Conservation (phyloP, 495 filamentous ascomycete species). For the Penicillium atrosanguineum region DNA sequence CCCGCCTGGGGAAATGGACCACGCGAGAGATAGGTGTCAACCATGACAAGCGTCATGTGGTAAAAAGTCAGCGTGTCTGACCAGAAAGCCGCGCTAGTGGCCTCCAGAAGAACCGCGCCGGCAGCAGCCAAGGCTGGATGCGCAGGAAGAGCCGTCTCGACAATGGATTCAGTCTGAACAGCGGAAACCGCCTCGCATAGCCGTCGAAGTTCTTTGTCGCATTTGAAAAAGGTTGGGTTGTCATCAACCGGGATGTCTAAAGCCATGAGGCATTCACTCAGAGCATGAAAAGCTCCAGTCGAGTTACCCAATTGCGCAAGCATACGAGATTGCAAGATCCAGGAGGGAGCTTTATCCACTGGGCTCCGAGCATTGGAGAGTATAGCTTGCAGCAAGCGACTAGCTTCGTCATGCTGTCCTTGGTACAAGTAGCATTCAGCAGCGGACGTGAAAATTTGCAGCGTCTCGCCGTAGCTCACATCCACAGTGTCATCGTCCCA, state of each 20-base stretch:
- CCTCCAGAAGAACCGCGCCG: slow-evolving; percentile 69
- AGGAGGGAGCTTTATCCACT: slow-evolving; percentile 8
- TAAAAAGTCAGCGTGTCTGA: slow-evolving; percentile 69
- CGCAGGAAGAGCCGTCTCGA: slow-evolving; percentile 37
- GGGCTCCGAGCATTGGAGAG: slow-evolving; percentile 6
- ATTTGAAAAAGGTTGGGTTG: neutral
- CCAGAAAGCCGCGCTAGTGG: slow-evolving; percentile 74
- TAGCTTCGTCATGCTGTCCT: neutral
- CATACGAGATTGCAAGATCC: slow-evolving; percentile 8
- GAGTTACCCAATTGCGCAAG: slow-evolving; percentile 8
- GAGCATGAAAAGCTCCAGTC: slow-evolving; percentile 1
- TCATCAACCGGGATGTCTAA: slow-evolving; percentile 1
- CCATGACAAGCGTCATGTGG: slow-evolving; percentile 63
- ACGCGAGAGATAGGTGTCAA: slow-evolving; percentile 53
- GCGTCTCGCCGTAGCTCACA: slow-evolving; percentile 4
- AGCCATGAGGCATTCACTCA: neutral
- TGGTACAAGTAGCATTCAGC: slow-evolving; percentile 1
- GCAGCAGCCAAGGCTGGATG: slow-evolving; percentile 35
- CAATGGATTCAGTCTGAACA: neutral
- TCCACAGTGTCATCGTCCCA: neutral
- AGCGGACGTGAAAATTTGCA: slow-evolving; percentile 4
- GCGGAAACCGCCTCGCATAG: slow-evolving; percentile 7
- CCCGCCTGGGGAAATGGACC: too few relatives aligned
- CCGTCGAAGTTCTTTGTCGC: slow-evolving; percentile 2
- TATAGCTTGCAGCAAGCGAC: neutral